Percentiles rank a stretch among this genome's conserved stretches.
Evolutionary conservation across 2,329 filamentous ascomycete genomes (phyloP).

Genomic region (Truncatella angustata): DNA sequence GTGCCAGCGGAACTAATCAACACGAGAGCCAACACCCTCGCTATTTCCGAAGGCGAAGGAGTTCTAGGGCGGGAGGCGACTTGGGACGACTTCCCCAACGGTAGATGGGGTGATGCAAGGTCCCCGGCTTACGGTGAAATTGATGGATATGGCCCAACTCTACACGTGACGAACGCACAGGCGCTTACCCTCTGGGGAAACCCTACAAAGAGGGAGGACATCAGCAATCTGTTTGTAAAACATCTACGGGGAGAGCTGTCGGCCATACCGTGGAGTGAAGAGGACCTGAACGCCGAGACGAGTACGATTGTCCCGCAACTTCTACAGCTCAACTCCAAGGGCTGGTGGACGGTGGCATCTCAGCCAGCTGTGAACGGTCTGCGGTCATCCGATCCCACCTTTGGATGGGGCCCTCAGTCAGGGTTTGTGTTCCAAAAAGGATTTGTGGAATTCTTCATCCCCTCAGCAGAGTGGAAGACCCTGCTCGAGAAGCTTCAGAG

Average conservation of each 20-base stretch:
- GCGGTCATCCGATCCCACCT: constrained; percentile 71
- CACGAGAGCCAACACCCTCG: constrained; percentile 78
- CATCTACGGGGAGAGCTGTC: constrained; percentile 78
- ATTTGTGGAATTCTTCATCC: constrained; percentile 95
- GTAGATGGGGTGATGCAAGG: constrained; percentile 88
- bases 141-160: constrained; percentile 94
- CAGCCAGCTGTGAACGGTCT: constrained; percentile 92
- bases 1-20: constrained; percentile 73
- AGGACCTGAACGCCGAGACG: constrained; percentile 81
- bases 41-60: constrained; percentile 92
- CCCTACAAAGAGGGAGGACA: constrained; percentile 67
- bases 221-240: constrained; percentile 75
- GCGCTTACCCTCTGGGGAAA: constrained; percentile 84
- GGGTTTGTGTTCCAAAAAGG: constrained; percentile 98
- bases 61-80: constrained; percentile 89
- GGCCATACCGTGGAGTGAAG: constrained; percentile 92
- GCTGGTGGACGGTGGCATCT: constrained; percentile 96
- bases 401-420: constrained; percentile 89
- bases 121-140: constrained; percentile 95
- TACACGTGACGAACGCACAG: constrained; percentile 84
- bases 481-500: constrained; percentile 63
- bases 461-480: constrained; percentile 66
- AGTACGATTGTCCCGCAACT: constrained; percentile 75
- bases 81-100: constrained; percentile 98
- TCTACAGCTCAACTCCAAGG: constrained; percentile 70